Conservation (phyloP, 1,139 yeast species). For the Kurtzmaniella natalensis region DNA sequence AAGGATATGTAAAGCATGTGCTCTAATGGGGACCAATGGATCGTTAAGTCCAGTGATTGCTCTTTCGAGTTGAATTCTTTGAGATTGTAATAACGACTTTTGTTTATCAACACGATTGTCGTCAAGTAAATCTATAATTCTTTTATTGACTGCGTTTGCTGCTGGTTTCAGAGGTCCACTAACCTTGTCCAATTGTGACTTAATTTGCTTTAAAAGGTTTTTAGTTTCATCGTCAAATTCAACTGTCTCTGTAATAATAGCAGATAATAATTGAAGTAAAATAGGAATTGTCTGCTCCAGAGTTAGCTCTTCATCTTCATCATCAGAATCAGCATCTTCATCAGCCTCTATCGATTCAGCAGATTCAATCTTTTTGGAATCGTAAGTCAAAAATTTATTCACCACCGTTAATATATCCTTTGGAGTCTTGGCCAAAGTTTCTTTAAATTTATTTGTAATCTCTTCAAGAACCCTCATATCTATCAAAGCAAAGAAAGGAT, state of each 20-base stretch:
- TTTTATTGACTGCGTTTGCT: conserved; percentile 23
- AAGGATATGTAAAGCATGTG: conserved; percentile 73
- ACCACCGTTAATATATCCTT: conserved; percentile 55
- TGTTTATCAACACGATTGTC: conserved; percentile 19
- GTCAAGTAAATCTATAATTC: conserved; percentile 26
- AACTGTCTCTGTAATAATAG: conserved; percentile 41
- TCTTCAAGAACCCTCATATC: conserved; percentile 64
- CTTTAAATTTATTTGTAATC: conserved; percentile 57
- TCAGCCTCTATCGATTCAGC: conserved; percentile 20
- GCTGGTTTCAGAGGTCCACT: conserved; percentile 10
- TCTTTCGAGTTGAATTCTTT: conserved; percentile 25
- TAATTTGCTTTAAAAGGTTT: conserved; percentile 23
- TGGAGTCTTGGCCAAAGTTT: conserved; percentile 59
- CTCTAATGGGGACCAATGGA: conserved; percentile 78
- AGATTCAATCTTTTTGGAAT: conserved; percentile 4
- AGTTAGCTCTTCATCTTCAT: conserved; percentile 26
- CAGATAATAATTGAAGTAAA: conserved; percentile 51
- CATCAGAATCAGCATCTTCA: conserved; percentile 45
- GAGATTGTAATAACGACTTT: conserved; percentile 15
- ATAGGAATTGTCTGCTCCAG: conserved; percentile 25
- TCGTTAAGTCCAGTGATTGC: conserved; percentile 72
- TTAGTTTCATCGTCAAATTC: conserved; percentile 21
- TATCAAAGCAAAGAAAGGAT: conserved; percentile 54
- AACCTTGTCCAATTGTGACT: conserved; percentile 21
- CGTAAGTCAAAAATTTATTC: conserved; percentile 36